These are phyloP conservation scores for Cephaloascus fragrans DNA, from an alignment of 805 yeast genomes.

Conservation along the genomic window DNA sequence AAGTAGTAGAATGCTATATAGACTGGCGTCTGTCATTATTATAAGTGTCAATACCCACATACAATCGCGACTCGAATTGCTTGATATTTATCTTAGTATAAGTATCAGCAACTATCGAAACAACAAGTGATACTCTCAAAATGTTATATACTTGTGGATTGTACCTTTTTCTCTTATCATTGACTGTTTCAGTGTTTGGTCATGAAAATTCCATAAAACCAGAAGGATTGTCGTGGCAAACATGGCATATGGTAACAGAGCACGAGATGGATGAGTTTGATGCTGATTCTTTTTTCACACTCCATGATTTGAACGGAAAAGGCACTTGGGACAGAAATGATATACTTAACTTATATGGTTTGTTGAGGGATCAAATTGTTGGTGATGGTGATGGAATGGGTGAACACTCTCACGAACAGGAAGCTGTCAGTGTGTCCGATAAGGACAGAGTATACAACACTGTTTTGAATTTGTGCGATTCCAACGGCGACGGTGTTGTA, in stretches of 20 bases:
- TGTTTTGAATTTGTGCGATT: constrained; percentile 54
- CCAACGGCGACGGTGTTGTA: constrained; percentile 54
- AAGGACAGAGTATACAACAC: constrained; percentile 44
- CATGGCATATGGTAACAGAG: constrained; percentile 87
- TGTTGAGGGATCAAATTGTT: constrained; percentile 58
- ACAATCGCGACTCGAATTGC: too few relatives aligned
- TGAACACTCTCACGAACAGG: constrained; percentile 46
- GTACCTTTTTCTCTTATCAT: too few relatives aligned
- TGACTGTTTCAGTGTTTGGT: too few relatives aligned
- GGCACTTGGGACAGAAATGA: constrained; percentile 52
- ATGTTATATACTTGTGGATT: too few relatives aligned
- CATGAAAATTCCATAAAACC: constrained; percentile 22
- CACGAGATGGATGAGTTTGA: constrained; percentile 72
- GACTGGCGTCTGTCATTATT: too few relatives aligned
- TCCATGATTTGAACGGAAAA: constrained; percentile 64
- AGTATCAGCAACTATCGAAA: too few relatives aligned
- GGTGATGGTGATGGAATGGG: constrained; percentile 94
- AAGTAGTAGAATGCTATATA: too few relatives aligned
- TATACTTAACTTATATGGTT: constrained; percentile 73
- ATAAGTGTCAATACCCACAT: too few relatives aligned
- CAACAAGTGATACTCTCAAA: too few relatives aligned
- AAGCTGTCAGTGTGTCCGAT: constrained; percentile 39
- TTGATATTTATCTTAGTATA: too few relatives aligned
- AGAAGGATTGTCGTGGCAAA: constrained; percentile 56
- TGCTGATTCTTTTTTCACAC: constrained; percentile 62